Conservation (phyloP, 1,284 basidiomycete genomes). For the Athelia psychrophila region DNA sequence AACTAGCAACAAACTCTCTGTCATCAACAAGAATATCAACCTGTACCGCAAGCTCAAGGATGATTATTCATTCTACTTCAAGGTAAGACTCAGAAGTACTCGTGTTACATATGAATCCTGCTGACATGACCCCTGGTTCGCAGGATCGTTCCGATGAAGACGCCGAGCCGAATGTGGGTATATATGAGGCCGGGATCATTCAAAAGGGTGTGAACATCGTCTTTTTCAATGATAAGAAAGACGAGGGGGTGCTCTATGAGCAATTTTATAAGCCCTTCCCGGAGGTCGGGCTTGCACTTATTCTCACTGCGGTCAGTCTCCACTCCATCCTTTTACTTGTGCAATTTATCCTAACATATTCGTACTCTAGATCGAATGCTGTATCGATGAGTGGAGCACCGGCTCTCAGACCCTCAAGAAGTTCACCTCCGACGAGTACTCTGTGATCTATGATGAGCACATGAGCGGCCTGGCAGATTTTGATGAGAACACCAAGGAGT, state of each 20-base stretch:
- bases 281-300: not conserved
- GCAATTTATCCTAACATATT: constrained; percentile 7
- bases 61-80: constrained; percentile 2
- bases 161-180: not conserved
- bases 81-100: not conserved
- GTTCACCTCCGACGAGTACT: constrained; percentile 6
- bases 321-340: constrained; percentile 14
- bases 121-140: not conserved
- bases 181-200: constrained; percentile 5
- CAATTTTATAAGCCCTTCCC: constrained; percentile 8
- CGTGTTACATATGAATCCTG: not conserved
- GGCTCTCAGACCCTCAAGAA: not conserved
- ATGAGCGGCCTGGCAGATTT: constrained; percentile 5
- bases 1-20: not conserved
- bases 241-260: constrained; percentile 2
- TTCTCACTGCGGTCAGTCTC: constrained; percentile 4
- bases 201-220: constrained; percentile 4
- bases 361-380: constrained; percentile 8
- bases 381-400: constrained; percentile 8
- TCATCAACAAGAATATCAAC: constrained; percentile 1
- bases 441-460: not conserved
- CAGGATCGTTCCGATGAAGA: no score
- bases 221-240: constrained; percentile 4
- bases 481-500: constrained; percentile 4
- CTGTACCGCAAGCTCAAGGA: constrained; percentile 4